A percentile compares a stretch with the other conserved stretches of the same genome.
Evolutionary conservation across 2,329 filamentous ascomycete genomes (phyloP).

Genomic region (Chaetomiaceae sp.): DNA sequence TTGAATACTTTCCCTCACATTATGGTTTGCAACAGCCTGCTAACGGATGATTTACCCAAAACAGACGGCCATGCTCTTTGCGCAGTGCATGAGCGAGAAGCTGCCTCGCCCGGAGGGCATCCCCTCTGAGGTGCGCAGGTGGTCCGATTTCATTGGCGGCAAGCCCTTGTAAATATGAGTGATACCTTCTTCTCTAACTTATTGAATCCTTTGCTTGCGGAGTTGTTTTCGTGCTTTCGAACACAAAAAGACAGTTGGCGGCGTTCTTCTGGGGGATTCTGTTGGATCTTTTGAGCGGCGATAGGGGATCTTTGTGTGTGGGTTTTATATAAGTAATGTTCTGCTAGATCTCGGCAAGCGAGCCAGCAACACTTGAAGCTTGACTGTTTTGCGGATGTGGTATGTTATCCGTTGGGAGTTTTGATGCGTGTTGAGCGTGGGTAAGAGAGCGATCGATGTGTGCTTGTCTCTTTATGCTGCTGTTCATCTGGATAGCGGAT

Average conservation of each 20-base stretch:
- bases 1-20: background rate
- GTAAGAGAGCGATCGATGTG: too few species aligned
- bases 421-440: too few species aligned
- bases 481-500: too few species aligned
- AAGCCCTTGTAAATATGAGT: conserved; percentile 62
- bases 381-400: background rate
- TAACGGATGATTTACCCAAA: conserved; percentile 35
- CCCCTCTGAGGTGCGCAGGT: conserved; percentile 83
- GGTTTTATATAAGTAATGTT: background rate
- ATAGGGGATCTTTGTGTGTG: background rate
- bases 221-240: background rate
- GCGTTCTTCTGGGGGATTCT: conserved; percentile 3
- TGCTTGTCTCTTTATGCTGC: too few species aligned
- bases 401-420: too few species aligned
- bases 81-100: conserved; percentile 96
- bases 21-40: conserved; percentile 21
- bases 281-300: conserved; percentile 4
- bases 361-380: background rate
- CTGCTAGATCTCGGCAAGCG: background rate
- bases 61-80: conserved; percentile 91
- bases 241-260: conserved; percentile 1
- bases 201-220: background rate
- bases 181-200: background rate
- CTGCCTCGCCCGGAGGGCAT: conserved; percentile 84
- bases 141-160: conserved; percentile 91